Evolutionary conservation across 352 stramenopile genomes (phyloP).

Genomic region (Globisporangium perplexum): DNA sequence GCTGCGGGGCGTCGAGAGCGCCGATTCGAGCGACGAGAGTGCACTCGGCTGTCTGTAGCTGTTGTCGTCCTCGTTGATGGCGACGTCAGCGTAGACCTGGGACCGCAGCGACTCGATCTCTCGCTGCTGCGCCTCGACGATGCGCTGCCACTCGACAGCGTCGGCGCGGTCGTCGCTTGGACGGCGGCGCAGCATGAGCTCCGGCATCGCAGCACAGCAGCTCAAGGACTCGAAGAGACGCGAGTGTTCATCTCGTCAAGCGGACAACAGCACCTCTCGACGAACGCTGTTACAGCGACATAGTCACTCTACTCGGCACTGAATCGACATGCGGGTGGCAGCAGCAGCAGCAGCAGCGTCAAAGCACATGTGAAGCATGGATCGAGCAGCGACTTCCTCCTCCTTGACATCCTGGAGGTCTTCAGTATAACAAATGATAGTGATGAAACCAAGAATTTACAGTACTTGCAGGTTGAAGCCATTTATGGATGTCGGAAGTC

Average conservation of each 20-base stretch:
- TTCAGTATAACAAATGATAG: no score
- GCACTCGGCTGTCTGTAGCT: slow-evolving; percentile 2
- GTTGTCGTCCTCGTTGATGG: neutral
- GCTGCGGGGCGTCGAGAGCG: slow-evolving; percentile 15
- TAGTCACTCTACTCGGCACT: neutral
- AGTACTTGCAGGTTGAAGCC: neutral
- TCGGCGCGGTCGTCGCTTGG: neutral
- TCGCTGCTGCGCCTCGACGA: slow-evolving; percentile 42
- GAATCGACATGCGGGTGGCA: no score
- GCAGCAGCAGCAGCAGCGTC: no score
- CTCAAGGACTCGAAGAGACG: neutral
- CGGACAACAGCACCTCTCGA: no score
- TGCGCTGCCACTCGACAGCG: slow-evolving; percentile 23
- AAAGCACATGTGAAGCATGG: no score
- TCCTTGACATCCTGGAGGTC: no score
- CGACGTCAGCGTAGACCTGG: slow-evolving; percentile 3
- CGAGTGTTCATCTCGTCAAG: slow-evolving; percentile 1
- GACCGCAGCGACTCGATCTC: slow-evolving; percentile 37
- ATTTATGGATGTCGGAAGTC: no score
- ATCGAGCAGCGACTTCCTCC: no score
- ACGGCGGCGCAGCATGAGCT: neutral
- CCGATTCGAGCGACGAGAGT: slow-evolving; percentile 22
- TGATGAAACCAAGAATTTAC: neutral
- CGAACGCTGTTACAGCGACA: no score
- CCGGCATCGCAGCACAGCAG: neutral